Conservation (phyloP, 768 basidiomycete species). For the Mycena pura region DNA sequence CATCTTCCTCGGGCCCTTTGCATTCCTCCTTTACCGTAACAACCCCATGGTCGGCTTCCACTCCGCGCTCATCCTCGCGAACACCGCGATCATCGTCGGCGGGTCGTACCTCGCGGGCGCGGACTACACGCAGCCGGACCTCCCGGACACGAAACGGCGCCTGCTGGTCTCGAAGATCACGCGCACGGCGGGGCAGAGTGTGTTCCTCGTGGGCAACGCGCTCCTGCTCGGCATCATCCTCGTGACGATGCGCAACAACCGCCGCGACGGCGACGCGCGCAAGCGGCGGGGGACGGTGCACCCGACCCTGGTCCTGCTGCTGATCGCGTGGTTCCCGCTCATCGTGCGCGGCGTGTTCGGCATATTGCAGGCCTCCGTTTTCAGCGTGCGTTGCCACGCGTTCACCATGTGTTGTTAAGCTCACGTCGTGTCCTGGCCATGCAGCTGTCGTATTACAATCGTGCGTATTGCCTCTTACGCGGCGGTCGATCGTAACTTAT, state of each 20-base stretch:
- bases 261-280: background rate
- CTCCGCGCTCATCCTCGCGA: slow-evolving; percentile 7
- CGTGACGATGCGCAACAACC: slow-evolving; percentile 8
- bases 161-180: background rate
- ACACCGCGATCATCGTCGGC: slow-evolving; percentile 8
- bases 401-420: too few relatives aligned
- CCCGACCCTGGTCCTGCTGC: slow-evolving; percentile 8
- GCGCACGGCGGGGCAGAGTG: slow-evolving; percentile 11
- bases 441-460: slow-evolving; percentile 22
- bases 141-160: background rate
- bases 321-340: slow-evolving; percentile 20
- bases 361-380: slow-evolving; percentile 5
- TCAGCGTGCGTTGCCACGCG: background rate
- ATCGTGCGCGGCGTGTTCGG: slow-evolving; percentile 18
- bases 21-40: slow-evolving; percentile 1
- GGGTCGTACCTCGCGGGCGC: slow-evolving; percentile 10
- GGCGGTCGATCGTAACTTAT: background rate
- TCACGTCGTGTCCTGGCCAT: background rate
- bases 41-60: slow-evolving; percentile 14
- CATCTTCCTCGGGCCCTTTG: slow-evolving; percentile 12
- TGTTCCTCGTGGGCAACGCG: slow-evolving; percentile 6
- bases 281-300: background rate
- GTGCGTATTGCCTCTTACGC: background rate
- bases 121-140: background rate
- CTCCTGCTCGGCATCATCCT: background rate